A percentile compares a stretch with the other conserved stretches of the same genome.
phyloP scores from a whole-genome alignment of 2,329 filamentous ascomycete genomes.

The Claviceps sp. region DNA sequence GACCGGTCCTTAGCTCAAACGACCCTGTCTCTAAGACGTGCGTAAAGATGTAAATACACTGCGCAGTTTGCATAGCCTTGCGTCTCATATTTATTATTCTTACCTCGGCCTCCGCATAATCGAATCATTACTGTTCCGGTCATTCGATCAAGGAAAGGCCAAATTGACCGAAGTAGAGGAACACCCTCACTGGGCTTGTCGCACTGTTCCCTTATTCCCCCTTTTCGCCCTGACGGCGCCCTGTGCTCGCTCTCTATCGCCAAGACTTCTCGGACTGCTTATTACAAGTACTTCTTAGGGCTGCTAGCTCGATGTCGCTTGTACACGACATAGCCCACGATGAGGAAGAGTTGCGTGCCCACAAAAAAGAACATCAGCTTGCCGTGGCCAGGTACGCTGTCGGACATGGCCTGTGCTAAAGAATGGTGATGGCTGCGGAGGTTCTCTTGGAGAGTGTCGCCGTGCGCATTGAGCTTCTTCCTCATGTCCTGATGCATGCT shows the following conservation, averaged over 20 bases:
- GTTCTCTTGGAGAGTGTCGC: slow-evolving; percentile 37
- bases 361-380: slow-evolving; percentile 56
- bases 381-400: slow-evolving; percentile 35
- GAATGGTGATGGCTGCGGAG: slow-evolving; percentile 36
- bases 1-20: not conserved
- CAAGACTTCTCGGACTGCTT: slow-evolving; percentile 74
- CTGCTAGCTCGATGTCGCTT: slow-evolving; percentile 61
- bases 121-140: not conserved
- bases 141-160: not conserved
- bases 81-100: not conserved
- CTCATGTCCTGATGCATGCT: slow-evolving; percentile 41
- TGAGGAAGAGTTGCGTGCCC: slow-evolving; percentile 58
- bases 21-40: not conserved
- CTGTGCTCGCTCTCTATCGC: slow-evolving; percentile 24
- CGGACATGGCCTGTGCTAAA: slow-evolving; percentile 33
- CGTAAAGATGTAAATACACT: not conserved
- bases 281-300: slow-evolving; percentile 84
- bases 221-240: too few relatives aligned
- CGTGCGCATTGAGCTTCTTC: slow-evolving; percentile 36
- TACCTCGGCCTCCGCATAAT: not conserved
- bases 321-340: slow-evolving; percentile 58
- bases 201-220: not conserved
- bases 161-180: not conserved
- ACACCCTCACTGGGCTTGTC: too few relatives aligned
- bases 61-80: not conserved